Evolutionary conservation across 1,139 yeast species (phyloP).

Genomic region (Scheffersomyces insectosa): DNA sequence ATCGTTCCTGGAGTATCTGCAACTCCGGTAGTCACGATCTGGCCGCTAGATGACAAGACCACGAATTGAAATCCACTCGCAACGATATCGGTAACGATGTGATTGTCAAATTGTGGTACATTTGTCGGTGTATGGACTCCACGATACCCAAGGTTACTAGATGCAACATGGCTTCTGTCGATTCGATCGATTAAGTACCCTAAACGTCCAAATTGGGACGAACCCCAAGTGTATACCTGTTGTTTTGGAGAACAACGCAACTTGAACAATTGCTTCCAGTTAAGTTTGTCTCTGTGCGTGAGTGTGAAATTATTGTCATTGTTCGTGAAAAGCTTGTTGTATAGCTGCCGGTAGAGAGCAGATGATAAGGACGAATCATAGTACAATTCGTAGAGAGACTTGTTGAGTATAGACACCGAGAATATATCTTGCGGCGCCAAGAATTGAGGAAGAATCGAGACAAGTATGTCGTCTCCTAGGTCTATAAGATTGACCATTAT

Average conservation of each 20-base stretch:
- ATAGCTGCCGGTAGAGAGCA: constrained; percentile 49
- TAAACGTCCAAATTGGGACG: constrained; percentile 52
- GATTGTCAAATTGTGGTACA: constrained; percentile 31
- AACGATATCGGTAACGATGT: constrained; percentile 52
- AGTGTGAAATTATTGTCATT: constrained; percentile 17
- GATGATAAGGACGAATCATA: constrained; percentile 28
- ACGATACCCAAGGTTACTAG: constrained; percentile 3
- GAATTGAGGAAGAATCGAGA: constrained; percentile 35
- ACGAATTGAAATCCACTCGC: constrained; percentile 59
- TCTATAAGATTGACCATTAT: constrained; percentile 15
- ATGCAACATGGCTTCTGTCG: constrained; percentile 27
- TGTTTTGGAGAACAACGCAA: constrained; percentile 41
- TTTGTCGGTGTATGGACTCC: constrained; percentile 47
- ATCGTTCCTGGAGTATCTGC: not conserved
- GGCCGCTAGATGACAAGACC: not conserved
- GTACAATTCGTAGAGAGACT: constrained; percentile 25
- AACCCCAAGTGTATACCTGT: constrained; percentile 65
- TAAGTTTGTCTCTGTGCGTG: constrained; percentile 26
- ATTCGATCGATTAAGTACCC: constrained; percentile 46
- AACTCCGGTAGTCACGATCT: not conserved
- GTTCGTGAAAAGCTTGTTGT: constrained; percentile 52
- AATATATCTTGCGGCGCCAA: constrained; percentile 49
- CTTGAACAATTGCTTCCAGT: constrained; percentile 55
- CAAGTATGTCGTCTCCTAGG: constrained; percentile 48
- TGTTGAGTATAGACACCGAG: constrained; percentile 46